phyloP scores from a whole-genome alignment of 2,329 filamentous ascomycete species.

The Botryosphaeria dothidea region DNA sequence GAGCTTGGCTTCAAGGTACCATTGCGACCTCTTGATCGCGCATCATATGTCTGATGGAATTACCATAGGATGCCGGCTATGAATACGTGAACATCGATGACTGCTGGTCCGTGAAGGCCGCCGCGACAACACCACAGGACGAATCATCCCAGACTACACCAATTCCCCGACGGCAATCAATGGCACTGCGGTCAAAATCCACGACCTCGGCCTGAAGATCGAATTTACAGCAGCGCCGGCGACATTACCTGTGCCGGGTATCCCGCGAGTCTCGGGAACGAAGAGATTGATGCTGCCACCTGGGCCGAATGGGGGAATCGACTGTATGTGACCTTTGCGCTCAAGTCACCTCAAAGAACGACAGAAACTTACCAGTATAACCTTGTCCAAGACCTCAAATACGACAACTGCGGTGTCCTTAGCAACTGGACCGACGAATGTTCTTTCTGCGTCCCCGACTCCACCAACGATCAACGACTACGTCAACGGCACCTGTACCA shows the following conservation, averaged over 20 bases:
- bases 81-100: slow-evolving; percentile 63
- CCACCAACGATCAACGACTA: slow-evolving; percentile 34
- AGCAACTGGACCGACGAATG: slow-evolving; percentile 42
- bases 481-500: slow-evolving; percentile 41
- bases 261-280: slow-evolving; percentile 58
- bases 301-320: slow-evolving; percentile 48
- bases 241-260: slow-evolving; percentile 53
- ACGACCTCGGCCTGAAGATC: slow-evolving; percentile 59
- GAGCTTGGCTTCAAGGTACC: slow-evolving; percentile 48
- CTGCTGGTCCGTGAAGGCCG: slow-evolving; percentile 56
- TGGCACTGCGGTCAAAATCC: slow-evolving; percentile 55
- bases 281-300: slow-evolving; percentile 58
- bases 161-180: slow-evolving; percentile 62
- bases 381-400: slow-evolving; percentile 31
- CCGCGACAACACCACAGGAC: slow-evolving; percentile 46
- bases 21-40: no score
- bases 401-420: slow-evolving; percentile 41
- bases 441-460: slow-evolving; percentile 44
- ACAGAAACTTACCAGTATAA: slow-evolving; percentile 8
- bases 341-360: background rate
- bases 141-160: slow-evolving; percentile 38
- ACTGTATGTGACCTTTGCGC: slow-evolving; percentile 25
- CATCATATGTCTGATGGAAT: background rate
- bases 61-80: slow-evolving; percentile 52
- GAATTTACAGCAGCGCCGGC: slow-evolving; percentile 63